Percentiles rank a stretch among this genome's conserved stretches.
These are phyloP conservation scores for Areca catechu DNA, from an alignment of 176 grass and related monocot species.

Conservation along the genomic window DNA sequence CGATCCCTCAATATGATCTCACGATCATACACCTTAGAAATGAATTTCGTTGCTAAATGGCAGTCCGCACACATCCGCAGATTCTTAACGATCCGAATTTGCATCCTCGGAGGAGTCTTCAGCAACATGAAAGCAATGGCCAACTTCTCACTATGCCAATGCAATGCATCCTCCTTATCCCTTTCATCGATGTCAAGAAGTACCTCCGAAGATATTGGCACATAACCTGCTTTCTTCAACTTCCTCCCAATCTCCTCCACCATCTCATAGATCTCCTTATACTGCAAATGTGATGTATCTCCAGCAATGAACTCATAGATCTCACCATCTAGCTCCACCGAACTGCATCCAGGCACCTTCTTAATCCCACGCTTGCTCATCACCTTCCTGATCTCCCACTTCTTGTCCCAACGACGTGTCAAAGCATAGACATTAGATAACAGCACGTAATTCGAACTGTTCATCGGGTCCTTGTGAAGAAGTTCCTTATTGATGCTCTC, in stretches of 20 bases:
- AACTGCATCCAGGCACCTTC: slow-evolving; percentile 55
- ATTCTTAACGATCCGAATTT: slow-evolving; percentile 56
- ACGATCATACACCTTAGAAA: slow-evolving; percentile 39
- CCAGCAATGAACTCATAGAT: slow-evolving; percentile 62
- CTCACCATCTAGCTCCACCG: slow-evolving; percentile 61
- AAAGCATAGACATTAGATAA: slow-evolving; percentile 55
- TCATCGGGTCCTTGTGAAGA: slow-evolving; percentile 31
- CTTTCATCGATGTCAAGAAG: slow-evolving; percentile 61
- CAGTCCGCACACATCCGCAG: slow-evolving; percentile 53
- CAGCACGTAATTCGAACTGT: slow-evolving; percentile 55
- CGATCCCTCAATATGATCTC: slow-evolving; percentile 59
- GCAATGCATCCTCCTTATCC: slow-evolving; percentile 56
- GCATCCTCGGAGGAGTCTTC: slow-evolving; percentile 37
- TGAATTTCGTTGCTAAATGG: slow-evolving; percentile 46
- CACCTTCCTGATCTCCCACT: slow-evolving; percentile 46
- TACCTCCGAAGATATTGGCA: slow-evolving; percentile 36
- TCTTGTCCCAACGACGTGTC: slow-evolving; percentile 42
- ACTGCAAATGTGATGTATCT: slow-evolving; percentile 40
- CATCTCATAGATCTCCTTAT: slow-evolving; percentile 53
- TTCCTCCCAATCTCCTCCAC: slow-evolving; percentile 62
- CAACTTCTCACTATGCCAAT: slow-evolving; percentile 69
- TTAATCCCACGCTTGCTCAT: slow-evolving; percentile 56
- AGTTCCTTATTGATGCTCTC: slow-evolving; percentile 47
- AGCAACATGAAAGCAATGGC: slow-evolving; percentile 48
- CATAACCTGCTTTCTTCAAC: slow-evolving; percentile 36